phyloP scores from a whole-genome alignment of 148 eudicot genomes.

The Cornus suecica region DNA sequence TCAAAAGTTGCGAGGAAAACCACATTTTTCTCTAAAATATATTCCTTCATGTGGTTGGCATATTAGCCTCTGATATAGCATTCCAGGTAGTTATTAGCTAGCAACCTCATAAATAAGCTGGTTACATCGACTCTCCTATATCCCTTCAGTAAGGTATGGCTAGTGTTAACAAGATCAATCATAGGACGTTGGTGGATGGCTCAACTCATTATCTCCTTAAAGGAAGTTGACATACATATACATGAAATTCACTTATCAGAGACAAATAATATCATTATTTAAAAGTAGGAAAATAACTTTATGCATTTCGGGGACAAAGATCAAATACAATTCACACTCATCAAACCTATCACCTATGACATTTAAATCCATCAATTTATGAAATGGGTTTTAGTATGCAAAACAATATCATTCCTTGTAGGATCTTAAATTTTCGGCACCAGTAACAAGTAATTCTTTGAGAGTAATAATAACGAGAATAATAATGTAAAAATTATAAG shows the following conservation, averaged over 20 bases:
- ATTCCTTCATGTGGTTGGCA: background rate
- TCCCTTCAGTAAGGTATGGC: too few relatives aligned
- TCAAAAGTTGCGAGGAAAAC: background rate
- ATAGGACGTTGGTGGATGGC: too few relatives aligned
- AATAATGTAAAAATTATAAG: background rate
- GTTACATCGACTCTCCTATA: background rate
- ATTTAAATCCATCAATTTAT: background rate
- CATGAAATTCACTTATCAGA: background rate
- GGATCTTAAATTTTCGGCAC: background rate
- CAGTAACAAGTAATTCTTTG: background rate
- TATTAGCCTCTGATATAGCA: background rate
- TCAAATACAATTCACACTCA: background rate
- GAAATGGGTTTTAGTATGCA: background rate
- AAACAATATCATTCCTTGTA: background rate
- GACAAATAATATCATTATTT: too few relatives aligned
- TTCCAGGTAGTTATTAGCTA: too few relatives aligned
- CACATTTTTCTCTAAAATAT: background rate
- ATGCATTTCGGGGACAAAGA: background rate
- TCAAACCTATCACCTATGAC: background rate
- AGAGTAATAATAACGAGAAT: background rate
- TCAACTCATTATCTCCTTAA: too few relatives aligned
- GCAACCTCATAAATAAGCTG: too few relatives aligned
- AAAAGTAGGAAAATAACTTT: background rate
- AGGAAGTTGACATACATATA: background rate
- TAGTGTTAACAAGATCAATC: too few relatives aligned